These are phyloP conservation scores for Tolypocladium paradoxum DNA, from an alignment of 2,329 filamentous ascomycete species.

Conservation along the genomic window DNA sequence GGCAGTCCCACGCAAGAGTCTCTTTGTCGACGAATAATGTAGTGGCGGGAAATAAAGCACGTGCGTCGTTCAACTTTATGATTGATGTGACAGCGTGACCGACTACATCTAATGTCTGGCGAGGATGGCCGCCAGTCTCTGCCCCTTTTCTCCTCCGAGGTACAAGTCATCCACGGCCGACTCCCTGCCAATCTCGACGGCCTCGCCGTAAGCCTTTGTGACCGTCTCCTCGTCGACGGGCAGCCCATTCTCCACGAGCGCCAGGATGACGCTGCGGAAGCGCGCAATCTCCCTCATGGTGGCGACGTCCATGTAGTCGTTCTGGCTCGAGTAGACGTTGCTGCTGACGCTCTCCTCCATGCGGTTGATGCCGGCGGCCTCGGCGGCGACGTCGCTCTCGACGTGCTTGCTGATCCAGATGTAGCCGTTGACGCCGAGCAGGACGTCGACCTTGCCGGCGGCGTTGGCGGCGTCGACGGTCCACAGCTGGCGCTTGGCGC, in stretches of 20 bases:
- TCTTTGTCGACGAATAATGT: background rate
- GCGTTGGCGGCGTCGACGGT: constrained; percentile 52
- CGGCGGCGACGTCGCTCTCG: constrained; percentile 41
- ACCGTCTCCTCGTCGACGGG: constrained; percentile 88
- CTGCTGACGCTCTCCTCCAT: constrained; percentile 80
- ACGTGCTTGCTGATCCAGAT: constrained; percentile 89
- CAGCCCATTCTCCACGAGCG: constrained; percentile 71
- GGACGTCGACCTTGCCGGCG: constrained; percentile 64
- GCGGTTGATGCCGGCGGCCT: constrained; percentile 58
- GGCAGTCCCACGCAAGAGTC: no score
- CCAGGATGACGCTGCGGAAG: constrained; percentile 68
- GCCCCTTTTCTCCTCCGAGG: constrained; percentile 46
- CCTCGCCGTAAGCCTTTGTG: constrained; percentile 69
- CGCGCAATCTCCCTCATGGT: constrained; percentile 84
- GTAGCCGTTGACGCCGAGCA: constrained; percentile 92
- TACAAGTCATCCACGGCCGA: constrained; percentile 50
- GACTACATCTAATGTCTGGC: constrained; percentile 10
- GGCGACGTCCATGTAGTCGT: constrained; percentile 67
- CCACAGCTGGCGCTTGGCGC: constrained; percentile 79
- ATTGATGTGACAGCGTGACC: background rate
- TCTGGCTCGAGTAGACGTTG: constrained; percentile 89
- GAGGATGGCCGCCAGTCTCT: constrained; percentile 34
- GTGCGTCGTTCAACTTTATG: background rate
- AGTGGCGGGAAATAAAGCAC: background rate
- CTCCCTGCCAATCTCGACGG: constrained; percentile 60